Conservation (phyloP, 2,329 filamentous ascomycete genomes). For the Lecanosticta acicola region DNA sequence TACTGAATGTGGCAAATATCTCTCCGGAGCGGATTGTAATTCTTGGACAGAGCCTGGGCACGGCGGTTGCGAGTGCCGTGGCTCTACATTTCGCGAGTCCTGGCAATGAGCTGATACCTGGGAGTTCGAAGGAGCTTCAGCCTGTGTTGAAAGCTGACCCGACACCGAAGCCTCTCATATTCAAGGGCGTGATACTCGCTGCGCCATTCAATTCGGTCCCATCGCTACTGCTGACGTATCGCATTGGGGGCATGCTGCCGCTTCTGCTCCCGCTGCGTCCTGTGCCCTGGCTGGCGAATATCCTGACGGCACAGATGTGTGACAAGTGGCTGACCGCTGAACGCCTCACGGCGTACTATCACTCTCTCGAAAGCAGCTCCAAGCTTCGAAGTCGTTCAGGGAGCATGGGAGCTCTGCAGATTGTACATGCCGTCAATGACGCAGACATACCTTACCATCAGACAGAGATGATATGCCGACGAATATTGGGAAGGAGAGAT, state of each 20-base stretch:
- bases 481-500: conserved; percentile 50
- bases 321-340: conserved; percentile 74
- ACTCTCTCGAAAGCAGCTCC: conserved; percentile 41
- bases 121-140: conserved; percentile 6
- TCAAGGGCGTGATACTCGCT: conserved; percentile 74
- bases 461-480: conserved; percentile 58
- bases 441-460: conserved; percentile 72
- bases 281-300: conserved; percentile 59
- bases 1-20: conserved; percentile 59
- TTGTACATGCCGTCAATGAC: conserved; percentile 79
- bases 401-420: conserved; percentile 48
- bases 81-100: conserved; percentile 59
- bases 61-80: conserved; percentile 71
- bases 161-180: conserved; percentile 46
- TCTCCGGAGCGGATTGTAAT: conserved; percentile 69
- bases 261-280: conserved; percentile 67
- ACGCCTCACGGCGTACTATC: conserved; percentile 60
- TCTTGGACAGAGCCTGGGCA: conserved; percentile 82
- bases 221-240: conserved; percentile 69
- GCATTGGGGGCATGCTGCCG: conserved; percentile 70
- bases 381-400: conserved; percentile 34
- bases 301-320: conserved; percentile 59
- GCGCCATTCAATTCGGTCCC: conserved; percentile 73
- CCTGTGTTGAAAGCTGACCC: neutral
- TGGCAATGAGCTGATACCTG: conserved; percentile 15